Base-by-base conservation (phyloP, 352 stramenopile species). In the Phytophthora citricola region DNA sequence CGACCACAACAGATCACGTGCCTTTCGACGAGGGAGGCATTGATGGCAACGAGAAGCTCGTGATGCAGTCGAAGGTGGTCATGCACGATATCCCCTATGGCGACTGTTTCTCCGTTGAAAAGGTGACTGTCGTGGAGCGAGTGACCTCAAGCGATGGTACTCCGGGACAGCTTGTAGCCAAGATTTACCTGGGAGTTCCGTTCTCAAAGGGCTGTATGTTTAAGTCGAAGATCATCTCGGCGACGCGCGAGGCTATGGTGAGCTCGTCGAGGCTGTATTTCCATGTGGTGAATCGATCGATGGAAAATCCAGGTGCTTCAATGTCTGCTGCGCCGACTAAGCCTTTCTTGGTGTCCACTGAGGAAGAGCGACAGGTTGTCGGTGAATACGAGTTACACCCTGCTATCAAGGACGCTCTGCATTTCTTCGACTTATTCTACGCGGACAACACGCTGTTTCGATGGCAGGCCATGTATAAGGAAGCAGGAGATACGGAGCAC, bases 201-300 rank as follows among this genome's bases (percentile, higher is more conserved):
- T 95, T 95, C 56, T 94, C 87, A 6, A 95, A 93, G 48, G 87
- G 87, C 4, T 95, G 87, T 55, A 93, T 95, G 85, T 95, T 94
- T 64, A 95, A 95, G 69, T 93, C 85, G 32, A 95, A 94, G 71
- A 95, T 95, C 53, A 93, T 95, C 38, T 91, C 85, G 1, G 81
- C 87, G 12, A 95, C 85, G 34, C 69, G 76, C 11, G 84, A 91
- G 45, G 80, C 81, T 22, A 79, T 90, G 49, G 62, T 24, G 27
- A 79, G 78, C 39, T 91, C 82, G 8, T 79, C 73, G 3, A 79
- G 75, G 22, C 62, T 91, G 27, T 76, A 79, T 52, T 90, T 88
- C 49, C 79, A 93, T 32, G 60, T 84, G 54, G 76, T 90, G 39
- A 90, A 91, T 51, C 79, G 78, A 38, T 78, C 60, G 22, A 63